Conservation (phyloP, 352 stramenopile genomes). For the Pythium chondricola region DNA sequence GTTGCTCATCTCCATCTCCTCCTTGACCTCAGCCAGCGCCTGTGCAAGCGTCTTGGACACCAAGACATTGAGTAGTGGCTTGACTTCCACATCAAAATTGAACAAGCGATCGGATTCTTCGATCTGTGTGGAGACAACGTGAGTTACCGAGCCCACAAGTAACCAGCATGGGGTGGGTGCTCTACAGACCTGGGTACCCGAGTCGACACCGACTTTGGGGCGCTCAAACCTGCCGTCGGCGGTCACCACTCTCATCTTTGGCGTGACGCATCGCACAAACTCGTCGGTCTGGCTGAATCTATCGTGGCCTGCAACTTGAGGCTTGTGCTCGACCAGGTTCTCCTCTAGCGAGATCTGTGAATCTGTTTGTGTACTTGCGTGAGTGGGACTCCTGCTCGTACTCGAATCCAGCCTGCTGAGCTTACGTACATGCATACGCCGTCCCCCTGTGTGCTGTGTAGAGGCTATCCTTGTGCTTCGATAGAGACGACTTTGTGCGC, state of each 20-base stretch:
- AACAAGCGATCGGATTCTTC: slow-evolving; percentile 65
- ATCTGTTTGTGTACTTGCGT: not conserved
- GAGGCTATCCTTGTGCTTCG: slow-evolving; percentile 23
- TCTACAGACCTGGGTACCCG: slow-evolving; percentile 45
- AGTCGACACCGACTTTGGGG: slow-evolving; percentile 72
- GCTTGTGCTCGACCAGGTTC: slow-evolving; percentile 57
- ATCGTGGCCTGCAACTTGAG: slow-evolving; percentile 27
- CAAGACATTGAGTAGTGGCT: slow-evolving; percentile 65
- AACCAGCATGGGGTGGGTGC: not conserved
- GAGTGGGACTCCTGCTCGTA: too few species aligned
- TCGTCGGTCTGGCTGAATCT: slow-evolving; percentile 64
- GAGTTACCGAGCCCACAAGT: not conserved
- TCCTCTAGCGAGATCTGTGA: slow-evolving; percentile 48
- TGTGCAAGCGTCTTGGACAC: slow-evolving; percentile 83
- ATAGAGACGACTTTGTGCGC: slow-evolving; percentile 13
- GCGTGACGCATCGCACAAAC: slow-evolving; percentile 33
- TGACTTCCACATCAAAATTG: slow-evolving; percentile 76
- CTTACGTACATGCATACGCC: slow-evolving; percentile 31
- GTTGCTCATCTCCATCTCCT: slow-evolving; percentile 60
- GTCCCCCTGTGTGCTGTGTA: slow-evolving; percentile 27
- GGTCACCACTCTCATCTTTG: slow-evolving; percentile 26
- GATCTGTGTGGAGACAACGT: slow-evolving; percentile 34
- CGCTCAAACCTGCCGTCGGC: slow-evolving; percentile 48
- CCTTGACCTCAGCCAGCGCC: slow-evolving; percentile 63
- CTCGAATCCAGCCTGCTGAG: too few species aligned